A percentile compares a stretch with the other conserved stretches of the same genome.
Conservation (phyloP, 2,329 filamentous ascomycete genomes). For the Scopulariopsis brevicaulis region DNA sequence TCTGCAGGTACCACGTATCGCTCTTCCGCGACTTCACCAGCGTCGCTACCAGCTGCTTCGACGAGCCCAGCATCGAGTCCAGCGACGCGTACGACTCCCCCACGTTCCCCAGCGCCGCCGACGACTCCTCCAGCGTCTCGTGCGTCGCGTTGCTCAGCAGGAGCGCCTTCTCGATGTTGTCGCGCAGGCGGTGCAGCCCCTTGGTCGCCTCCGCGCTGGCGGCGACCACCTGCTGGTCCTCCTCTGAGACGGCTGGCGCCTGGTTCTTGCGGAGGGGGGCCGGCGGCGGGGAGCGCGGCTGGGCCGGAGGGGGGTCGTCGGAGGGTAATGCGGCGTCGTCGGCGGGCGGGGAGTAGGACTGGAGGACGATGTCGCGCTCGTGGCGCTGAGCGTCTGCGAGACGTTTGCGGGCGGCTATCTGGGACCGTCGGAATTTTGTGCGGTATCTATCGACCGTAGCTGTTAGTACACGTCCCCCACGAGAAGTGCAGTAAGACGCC, state of each 20-base stretch:
- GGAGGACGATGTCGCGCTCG: slow-evolving; percentile 67
- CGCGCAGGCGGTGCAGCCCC: slow-evolving; percentile 74
- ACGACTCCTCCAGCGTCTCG: slow-evolving; percentile 76
- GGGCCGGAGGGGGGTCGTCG: slow-evolving; percentile 9
- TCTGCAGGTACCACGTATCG: slow-evolving; percentile 96
- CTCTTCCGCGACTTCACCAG: slow-evolving; percentile 83
- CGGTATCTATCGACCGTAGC: slow-evolving; percentile 31
- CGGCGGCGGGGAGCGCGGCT: slow-evolving; percentile 11
- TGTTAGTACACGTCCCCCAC: background rate
- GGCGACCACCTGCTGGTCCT: slow-evolving; percentile 62
- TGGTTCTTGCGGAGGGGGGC: slow-evolving; percentile 16
- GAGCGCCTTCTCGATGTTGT: slow-evolving; percentile 75
- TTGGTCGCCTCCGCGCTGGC: slow-evolving; percentile 77
- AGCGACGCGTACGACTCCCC: slow-evolving; percentile 72
- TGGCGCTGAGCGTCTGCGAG: slow-evolving; percentile 62
- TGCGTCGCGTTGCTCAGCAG: slow-evolving; percentile 81
- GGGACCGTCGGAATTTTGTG: slow-evolving; percentile 67
- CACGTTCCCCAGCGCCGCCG: slow-evolving; percentile 68
- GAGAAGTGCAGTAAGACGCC: background rate
- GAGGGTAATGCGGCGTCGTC: slow-evolving; percentile 19
- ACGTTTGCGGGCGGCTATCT: slow-evolving; percentile 66
- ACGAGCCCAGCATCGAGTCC: slow-evolving; percentile 64
- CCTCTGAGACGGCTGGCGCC: slow-evolving; percentile 35
- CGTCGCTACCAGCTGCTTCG: slow-evolving; percentile 63
- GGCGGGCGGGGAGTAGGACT: slow-evolving; percentile 41